Evolutionary conservation across 2,329 filamentous ascomycete genomes (phyloP), one percentile per base, ranked within the genome.

Genomic region (Fusarium liriodendri): DNA sequence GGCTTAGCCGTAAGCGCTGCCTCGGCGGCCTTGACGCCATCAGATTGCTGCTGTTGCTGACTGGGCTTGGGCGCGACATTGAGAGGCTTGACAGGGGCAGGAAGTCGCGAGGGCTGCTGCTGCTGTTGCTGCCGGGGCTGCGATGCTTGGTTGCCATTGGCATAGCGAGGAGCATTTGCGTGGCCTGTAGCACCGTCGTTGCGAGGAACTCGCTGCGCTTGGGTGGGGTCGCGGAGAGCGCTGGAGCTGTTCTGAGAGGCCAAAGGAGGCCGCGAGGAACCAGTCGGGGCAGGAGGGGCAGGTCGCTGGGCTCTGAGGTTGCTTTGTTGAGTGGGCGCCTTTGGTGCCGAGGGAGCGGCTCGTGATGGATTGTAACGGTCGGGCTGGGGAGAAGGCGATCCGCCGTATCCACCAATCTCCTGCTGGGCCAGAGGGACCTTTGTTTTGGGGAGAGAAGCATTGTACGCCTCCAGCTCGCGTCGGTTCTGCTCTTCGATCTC

Each of bases 11-110:
- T 96, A 65, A 98, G 89, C 11, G 95, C 95, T 62, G 93, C 93
- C 82, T 98, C 95, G 5, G 96, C 95, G 78, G 95, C 94, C 85
- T 97, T 97, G 76, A 97, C 91, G 33, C 92, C 89, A 79, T 97
- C 94, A 67, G 75, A 85, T 77, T 85, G 88, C 37, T 18, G 57
- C 80, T 86, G 78, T 76, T 87, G 80, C 71, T 85, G 84, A 66
- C 79, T 79, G 70, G 90, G 89, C 84, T 95, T 95, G 67, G 89
- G 87, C 13, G 90, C 90, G 69, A 96, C 92, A 79, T 96, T 95
- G 64, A 96, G 88, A 37, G 94, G 94, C 83, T 95, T 95, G 66
- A 95, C 92, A 55, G 90, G 88, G 11, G 89, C 89, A 54, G 90
- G 90, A 68, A 91, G 81, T 22, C 77, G 81, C 75, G 88, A 87